A percentile compares a stretch with the other conserved stretches of the same genome.
Evolutionary conservation across 805 yeast genomes (phyloP).

Genomic region (Limtongia smithiae): DNA sequence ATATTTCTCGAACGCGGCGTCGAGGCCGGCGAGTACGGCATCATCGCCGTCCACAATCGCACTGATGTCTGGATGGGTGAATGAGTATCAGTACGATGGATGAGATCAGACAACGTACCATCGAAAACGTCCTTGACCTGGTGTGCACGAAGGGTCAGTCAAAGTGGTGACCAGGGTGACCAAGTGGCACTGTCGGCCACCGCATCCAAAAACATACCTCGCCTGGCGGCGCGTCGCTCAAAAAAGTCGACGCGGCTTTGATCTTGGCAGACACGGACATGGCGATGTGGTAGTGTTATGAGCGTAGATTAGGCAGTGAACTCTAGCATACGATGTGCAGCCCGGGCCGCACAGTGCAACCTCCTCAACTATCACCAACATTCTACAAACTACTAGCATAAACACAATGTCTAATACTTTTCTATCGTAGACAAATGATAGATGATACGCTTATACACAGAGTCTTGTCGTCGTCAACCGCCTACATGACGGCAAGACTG

Average conservation of each 20-base stretch:
- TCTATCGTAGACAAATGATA: background rate
- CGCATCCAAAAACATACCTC: slow-evolving; percentile 40
- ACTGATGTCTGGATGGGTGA: slow-evolving; percentile 40
- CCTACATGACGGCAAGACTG: slow-evolving; percentile 81
- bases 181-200: slow-evolving; percentile 9
- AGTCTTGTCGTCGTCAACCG: background rate
- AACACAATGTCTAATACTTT: too few relatives aligned
- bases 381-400: too few relatives aligned
- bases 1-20: slow-evolving; percentile 41
- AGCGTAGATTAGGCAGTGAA: too few relatives aligned
- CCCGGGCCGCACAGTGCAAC: too few relatives aligned
- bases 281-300: background rate
- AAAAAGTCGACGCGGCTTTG: slow-evolving; percentile 32
- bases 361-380: too few relatives aligned
- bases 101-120: slow-evolving; percentile 35
- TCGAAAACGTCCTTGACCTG: slow-evolving; percentile 36
- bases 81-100: slow-evolving; percentile 26
- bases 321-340: too few relatives aligned
- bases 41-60: slow-evolving; percentile 43
- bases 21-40: slow-evolving; percentile 36
- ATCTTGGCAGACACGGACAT: slow-evolving; percentile 23
- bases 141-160: slow-evolving; percentile 20
- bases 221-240: slow-evolving; percentile 58
- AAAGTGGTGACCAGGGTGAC: background rate
- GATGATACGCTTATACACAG: background rate